phyloP scores from a whole-genome alignment of 352 stramenopile species.

The Pythium scleroteichum region DNA sequence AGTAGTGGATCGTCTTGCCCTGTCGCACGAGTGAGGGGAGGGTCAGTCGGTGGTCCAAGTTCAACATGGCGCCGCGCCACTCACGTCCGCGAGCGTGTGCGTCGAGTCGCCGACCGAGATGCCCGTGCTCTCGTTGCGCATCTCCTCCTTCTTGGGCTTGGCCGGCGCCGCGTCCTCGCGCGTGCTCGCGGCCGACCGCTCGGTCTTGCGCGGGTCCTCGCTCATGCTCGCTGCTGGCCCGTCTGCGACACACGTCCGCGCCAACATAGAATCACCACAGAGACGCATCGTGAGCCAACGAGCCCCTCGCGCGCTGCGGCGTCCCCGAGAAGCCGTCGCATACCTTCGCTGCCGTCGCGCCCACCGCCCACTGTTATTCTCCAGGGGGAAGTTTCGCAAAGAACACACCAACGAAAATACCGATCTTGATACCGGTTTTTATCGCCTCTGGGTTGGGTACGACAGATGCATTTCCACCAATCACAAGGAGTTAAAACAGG shows the following conservation, averaged over 20 bases:
- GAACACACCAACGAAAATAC: constrained; percentile 17
- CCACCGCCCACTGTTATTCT: constrained; percentile 14
- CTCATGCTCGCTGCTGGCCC: constrained; percentile 12
- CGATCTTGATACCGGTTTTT: constrained; percentile 21
- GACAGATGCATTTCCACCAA: constrained; percentile 1
- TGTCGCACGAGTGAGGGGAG: constrained; percentile 27
- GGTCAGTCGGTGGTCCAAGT: no score
- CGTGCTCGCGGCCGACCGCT: constrained; percentile 23
- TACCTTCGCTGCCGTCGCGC: no score
- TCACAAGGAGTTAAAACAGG: no score
- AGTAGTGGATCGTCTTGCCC: constrained; percentile 94
- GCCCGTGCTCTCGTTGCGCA: constrained; percentile 84
- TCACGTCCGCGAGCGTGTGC: constrained; percentile 80
- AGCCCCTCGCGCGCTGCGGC: neutral
- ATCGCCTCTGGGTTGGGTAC: constrained; percentile 6
- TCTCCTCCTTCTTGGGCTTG: constrained; percentile 73
- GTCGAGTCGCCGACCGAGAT: constrained; percentile 82
- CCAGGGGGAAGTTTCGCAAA: constrained; percentile 22
- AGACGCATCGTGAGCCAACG: neutral
- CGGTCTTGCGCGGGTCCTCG: constrained; percentile 23
- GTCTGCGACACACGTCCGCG: neutral
- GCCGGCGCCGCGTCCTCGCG: constrained; percentile 20
- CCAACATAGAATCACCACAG: neutral
- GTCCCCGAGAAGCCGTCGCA: no score
- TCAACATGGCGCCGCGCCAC: constrained; percentile 22